A percentile compares a stretch with the other conserved stretches of the same genome.
Evolutionary conservation across 345 rosid species (phyloP).

Genomic region (Pistacia integerrima): DNA sequence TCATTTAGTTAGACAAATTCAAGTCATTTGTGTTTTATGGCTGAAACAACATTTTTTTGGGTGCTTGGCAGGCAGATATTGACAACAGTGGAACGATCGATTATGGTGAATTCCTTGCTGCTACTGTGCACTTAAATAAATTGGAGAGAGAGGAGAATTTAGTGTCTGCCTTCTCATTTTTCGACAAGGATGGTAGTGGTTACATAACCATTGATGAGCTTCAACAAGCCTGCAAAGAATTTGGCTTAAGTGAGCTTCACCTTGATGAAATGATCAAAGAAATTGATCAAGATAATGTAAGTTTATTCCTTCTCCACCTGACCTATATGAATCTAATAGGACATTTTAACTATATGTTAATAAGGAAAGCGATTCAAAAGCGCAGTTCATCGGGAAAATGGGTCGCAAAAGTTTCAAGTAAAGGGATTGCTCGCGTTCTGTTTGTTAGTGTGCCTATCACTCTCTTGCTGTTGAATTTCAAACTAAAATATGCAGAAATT

Average conservation of each 20-base stretch:
- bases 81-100: conserved; percentile 83
- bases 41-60: background rate
- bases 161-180: conserved; percentile 66
- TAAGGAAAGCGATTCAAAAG: background rate
- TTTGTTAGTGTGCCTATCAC: background rate
- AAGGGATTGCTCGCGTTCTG: no score
- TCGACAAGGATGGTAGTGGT: conserved; percentile 81
- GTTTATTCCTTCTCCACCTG: conserved; percentile 21
- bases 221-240: conserved; percentile 76
- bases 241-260: conserved; percentile 65
- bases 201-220: conserved; percentile 81
- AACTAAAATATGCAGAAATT: background rate
- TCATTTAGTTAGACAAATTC: background rate
- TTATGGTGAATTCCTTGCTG: conserved; percentile 81
- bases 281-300: conserved; percentile 80
- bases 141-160: conserved; percentile 83
- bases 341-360: no score
- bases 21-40: conserved; percentile 1
- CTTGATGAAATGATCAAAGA: conserved; percentile 82
- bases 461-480: background rate
- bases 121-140: conserved; percentile 76
- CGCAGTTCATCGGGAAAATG: background rate
- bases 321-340: background rate
- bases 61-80: conserved; percentile 64
- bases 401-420: background rate